Conservation (phyloP, 345 rosid species). For the Citrus glauca region DNA sequence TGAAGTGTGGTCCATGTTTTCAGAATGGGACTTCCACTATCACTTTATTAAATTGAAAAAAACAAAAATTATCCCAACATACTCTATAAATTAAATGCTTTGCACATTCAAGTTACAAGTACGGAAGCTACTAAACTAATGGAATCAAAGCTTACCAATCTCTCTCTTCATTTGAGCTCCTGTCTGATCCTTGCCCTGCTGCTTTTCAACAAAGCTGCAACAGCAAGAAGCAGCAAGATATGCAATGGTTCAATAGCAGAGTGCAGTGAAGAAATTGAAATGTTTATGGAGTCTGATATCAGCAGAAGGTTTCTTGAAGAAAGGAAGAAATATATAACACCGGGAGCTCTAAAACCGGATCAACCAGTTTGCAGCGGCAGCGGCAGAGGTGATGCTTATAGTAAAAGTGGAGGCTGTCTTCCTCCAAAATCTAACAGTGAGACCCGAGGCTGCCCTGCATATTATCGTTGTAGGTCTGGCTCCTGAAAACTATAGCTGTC, state of each 20-base stretch:
- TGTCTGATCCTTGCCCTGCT: slow-evolving; percentile 2
- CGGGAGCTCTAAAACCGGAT: slow-evolving; percentile 53
- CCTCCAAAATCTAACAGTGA: slow-evolving; percentile 52
- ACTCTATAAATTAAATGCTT: background rate
- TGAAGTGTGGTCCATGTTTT: slow-evolving; percentile 27
- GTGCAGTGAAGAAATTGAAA: slow-evolving; percentile 34
- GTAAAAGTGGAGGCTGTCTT: slow-evolving; percentile 38
- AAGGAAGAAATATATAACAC: slow-evolving; percentile 41
- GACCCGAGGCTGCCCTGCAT: slow-evolving; percentile 49
- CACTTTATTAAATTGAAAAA: background rate
- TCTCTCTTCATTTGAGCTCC: slow-evolving; percentile 14
- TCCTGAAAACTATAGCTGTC: slow-evolving; percentile 4
- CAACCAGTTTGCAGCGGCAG: slow-evolving; percentile 57
- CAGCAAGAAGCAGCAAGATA: background rate
- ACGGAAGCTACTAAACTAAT: slow-evolving; percentile 11
- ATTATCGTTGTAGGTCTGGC: slow-evolving; percentile 53
- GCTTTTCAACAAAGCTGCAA: background rate
- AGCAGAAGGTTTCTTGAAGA: slow-evolving; percentile 43
- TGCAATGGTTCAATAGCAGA: slow-evolving; percentile 49
- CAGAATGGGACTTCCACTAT: slow-evolving; percentile 24
- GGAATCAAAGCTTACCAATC: slow-evolving; percentile 16
- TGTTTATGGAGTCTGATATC: slow-evolving; percentile 48
- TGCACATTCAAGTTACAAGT: background rate
- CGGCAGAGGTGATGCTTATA: slow-evolving; percentile 45
- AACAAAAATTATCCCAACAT: background rate